Base-by-base conservation (phyloP, 2,329 filamentous ascomycete genomes). In the Aspergillus nomiae region DNA sequence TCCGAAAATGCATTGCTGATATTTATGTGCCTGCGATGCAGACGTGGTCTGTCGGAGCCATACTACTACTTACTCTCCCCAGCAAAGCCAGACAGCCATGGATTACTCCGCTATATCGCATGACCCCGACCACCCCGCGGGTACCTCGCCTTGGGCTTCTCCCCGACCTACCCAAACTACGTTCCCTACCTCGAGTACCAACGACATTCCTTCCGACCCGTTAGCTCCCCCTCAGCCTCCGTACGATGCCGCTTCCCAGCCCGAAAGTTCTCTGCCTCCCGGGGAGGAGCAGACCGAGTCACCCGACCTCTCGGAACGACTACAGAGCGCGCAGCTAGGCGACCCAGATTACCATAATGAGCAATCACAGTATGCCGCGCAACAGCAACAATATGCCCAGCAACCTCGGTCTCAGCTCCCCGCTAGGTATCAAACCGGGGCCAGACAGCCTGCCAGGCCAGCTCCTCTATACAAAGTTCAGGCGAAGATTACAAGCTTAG, bases 401-500 rank as follows among this genome's bases (percentile, higher is more conserved):
- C 77, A 80, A 28, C 80, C 79, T 58, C 78, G 76, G 65, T 69
- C 76, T 69, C 78, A 80, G 62, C 67, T 71, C 32, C 80, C 83
- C 46, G 81, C 82, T 61, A 80, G 82, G 71, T 84, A 85, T 68
- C 82, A 83, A 65, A 76, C 74, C 16, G 76, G 76, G 57, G 68
- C 76, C 58, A 71, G 76, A 63, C 77, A 77, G 56, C 69, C 73
- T 58, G 67, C 73, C 43, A 74, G 74, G 51, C 78, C 74, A 76
- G 85, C 87, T 60, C 89, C 91, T 32, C 87, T 90, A 65, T 94
- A 91, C 79, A 94, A 92, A 78, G 86, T 99, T 43, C 93, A 97
- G 76, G 93, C 91, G 53, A 99, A 98, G 82, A 93, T 99, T 67
- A 97, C 94, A 0, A 93, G 91, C 2, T 83, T 99, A 55, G 95